These are phyloP conservation scores for Anacardium occidentale DNA, from an alignment of 345 rosid species.

Conservation along the genomic window DNA sequence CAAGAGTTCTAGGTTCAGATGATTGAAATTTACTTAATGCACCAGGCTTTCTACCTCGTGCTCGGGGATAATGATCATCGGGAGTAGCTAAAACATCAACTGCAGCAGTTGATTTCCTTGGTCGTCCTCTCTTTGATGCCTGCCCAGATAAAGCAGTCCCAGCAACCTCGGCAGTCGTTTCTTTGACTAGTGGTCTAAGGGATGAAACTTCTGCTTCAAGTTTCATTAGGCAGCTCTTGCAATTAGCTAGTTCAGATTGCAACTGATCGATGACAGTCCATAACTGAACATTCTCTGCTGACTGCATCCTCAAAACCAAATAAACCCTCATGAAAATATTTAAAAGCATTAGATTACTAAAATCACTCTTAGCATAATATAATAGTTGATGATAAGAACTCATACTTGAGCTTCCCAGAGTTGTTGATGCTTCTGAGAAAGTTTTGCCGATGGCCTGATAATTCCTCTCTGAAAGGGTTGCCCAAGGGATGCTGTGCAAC, in stretches of 20 bases:
- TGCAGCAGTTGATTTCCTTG: constrained; percentile 30
- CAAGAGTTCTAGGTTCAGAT: constrained; percentile 17
- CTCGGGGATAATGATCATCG: constrained; percentile 25
- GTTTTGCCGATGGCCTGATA: constrained; percentile 31
- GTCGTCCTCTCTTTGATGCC: constrained; percentile 37
- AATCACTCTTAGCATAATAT: not conserved
- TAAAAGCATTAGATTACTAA: not conserved
- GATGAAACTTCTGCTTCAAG: constrained; percentile 40
- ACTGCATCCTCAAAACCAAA: constrained; percentile 24
- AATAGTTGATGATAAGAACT: constrained; percentile 11
- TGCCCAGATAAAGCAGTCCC: constrained; percentile 21
- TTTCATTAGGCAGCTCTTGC: constrained; percentile 27
- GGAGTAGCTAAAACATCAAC: constrained; percentile 25
- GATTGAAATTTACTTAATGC: constrained; percentile 21
- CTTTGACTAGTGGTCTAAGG: constrained; percentile 22
- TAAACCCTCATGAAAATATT: not conserved
- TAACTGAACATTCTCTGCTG: constrained; percentile 38
- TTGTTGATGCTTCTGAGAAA: constrained; percentile 46
- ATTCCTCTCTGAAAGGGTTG: constrained; percentile 31
- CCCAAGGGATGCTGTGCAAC: constrained; percentile 20
- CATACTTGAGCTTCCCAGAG: constrained; percentile 47
- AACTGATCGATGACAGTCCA: constrained; percentile 31
- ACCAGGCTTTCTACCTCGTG: constrained; percentile 27
- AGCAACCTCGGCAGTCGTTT: constrained; percentile 12
- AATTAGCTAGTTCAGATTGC: constrained; percentile 41